A percentile compares a stretch with the other conserved stretches of the same genome.
Conservation (phyloP, 177 flowering plant genomes). For the Telopea speciosissima region DNA sequence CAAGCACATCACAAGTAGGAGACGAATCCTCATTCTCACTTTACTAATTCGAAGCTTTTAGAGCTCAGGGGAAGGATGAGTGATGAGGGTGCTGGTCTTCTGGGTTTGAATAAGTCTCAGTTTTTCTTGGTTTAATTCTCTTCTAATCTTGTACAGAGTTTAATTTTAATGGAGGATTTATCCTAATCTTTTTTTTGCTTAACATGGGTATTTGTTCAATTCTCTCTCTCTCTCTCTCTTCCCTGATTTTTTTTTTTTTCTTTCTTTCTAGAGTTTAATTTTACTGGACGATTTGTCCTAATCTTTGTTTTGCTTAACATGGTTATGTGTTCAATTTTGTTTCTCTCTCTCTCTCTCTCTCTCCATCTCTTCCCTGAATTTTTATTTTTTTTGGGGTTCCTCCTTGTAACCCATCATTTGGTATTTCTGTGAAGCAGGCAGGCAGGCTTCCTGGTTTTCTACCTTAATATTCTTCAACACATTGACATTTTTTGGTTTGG, state of each 20-base stretch:
- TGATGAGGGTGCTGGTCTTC: not conserved
- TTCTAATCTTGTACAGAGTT: constrained; percentile 18
- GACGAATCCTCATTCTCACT: constrained; percentile 19
- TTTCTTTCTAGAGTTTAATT: not conserved
- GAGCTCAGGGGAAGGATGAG: not conserved
- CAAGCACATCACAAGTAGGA: constrained; percentile 32
- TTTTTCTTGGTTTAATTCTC: constrained; percentile 2
- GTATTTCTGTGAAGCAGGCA: too few species aligned
- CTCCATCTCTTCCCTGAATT: not conserved
- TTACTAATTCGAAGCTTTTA: not conserved
- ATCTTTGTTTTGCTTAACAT: not conserved
- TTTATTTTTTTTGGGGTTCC: too few species aligned
- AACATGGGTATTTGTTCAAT: not conserved
- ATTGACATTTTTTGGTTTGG: too few species aligned
- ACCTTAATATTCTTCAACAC: too few species aligned
- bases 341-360: not conserved
- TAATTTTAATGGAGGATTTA: constrained; percentile 13
- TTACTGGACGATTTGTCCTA: not conserved
- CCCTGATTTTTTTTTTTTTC: too few species aligned
- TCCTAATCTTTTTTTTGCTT: not conserved
- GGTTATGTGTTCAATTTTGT: too few species aligned
- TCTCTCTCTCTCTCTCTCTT: not conserved
- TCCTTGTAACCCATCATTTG: too few species aligned
- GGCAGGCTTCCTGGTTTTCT: too few species aligned
- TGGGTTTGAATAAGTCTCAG: constrained; percentile 12